Evolutionary conservation across 345 rosid genomes (phyloP).

Genomic region (Fremontodendron californicum): DNA sequence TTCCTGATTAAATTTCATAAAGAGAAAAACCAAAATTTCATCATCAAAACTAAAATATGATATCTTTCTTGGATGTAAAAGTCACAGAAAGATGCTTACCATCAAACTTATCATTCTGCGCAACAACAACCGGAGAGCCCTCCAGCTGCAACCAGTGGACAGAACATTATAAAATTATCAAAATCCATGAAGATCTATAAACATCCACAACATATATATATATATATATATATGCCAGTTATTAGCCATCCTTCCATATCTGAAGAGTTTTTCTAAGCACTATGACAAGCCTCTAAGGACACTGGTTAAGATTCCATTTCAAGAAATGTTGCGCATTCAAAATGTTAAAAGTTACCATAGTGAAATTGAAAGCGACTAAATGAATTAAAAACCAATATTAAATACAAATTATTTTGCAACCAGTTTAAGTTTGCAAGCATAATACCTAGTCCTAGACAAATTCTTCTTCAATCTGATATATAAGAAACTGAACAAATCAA

Average conservation of each 20-base stretch:
- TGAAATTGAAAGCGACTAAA: neutral
- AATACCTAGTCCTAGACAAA: neutral
- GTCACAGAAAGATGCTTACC: constrained; percentile 39
- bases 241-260: neutral
- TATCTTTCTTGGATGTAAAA: neutral
- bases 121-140: constrained; percentile 84
- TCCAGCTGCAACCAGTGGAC: constrained; percentile 57
- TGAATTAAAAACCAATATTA: neutral
- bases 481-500: neutral
- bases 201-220: neutral
- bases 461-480: neutral
- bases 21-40: neutral
- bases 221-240: too few relatives aligned
- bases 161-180: neutral
- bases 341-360: neutral
- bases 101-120: constrained; percentile 90
- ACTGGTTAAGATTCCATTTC: neutral
- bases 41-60: neutral
- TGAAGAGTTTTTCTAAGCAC: neutral
- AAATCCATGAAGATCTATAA: neutral
- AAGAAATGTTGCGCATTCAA: neutral
- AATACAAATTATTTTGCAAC: neutral
- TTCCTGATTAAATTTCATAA: neutral
- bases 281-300: neutral
- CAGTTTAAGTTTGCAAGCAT: neutral